A percentile compares a stretch with the other conserved stretches of the same genome.
These are phyloP conservation scores for Eimeria praecox DNA, from an alignment of 169 alveolate species.

Conservation along the genomic window DNA sequence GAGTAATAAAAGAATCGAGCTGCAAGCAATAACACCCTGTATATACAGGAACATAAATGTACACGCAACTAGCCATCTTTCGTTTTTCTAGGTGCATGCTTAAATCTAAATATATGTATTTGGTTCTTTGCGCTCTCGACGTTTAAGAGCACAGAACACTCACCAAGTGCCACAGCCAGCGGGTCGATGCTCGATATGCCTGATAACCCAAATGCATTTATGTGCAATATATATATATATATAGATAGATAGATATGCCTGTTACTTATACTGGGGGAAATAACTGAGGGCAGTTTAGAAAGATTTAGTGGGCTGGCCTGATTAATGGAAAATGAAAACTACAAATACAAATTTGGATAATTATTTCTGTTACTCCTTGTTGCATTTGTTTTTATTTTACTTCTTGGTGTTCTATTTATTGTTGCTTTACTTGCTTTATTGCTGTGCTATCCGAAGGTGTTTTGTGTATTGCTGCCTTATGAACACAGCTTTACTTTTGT, in stretches of 20 bases:
- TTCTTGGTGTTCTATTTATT: no score
- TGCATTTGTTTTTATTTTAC: no score
- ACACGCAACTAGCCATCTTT: neutral
- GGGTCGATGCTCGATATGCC: neutral
- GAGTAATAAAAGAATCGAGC: conserved; percentile 29
- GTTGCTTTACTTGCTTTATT: no score
- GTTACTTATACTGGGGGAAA: neutral
- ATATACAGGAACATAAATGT: neutral
- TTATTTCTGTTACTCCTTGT: no score
- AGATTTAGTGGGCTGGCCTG: no score
- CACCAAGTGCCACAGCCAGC: neutral
- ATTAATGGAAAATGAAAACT: no score
- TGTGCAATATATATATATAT: neutral
- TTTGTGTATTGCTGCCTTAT: no score
- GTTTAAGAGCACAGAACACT: neutral
- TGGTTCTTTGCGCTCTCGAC: no score
- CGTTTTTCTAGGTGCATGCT: neutral
- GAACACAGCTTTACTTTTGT: no score
- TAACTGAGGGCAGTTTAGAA: neutral
- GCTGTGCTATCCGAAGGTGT: no score
- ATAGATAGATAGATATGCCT: neutral
- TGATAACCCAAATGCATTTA: neutral
- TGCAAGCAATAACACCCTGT: neutral
- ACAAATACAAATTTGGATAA: no score
- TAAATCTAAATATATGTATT: no score